Base-by-base conservation (phyloP, 2,329 filamentous ascomycete genomes). In the Colletotrichum camelliae region DNA sequence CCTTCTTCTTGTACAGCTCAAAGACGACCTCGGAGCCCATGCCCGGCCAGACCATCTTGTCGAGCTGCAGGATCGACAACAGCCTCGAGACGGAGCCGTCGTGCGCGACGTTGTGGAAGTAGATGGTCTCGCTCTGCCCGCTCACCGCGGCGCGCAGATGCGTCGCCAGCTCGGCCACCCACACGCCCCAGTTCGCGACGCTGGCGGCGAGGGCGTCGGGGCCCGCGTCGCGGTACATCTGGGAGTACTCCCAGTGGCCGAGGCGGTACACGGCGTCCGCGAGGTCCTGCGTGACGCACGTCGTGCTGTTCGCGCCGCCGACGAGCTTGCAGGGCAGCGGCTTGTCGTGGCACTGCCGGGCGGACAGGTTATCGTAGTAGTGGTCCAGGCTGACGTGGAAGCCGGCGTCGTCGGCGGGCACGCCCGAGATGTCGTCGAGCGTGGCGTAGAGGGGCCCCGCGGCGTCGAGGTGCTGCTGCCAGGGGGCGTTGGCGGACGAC, bases 361-460 rank as follows among this genome's bases (percentile, higher is more conserved):
- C 93, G 0, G 94, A 95, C 2, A 97, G 89, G 80, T 96, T 97
- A 82, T 97, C 95, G 80, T 93, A 97, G 85, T 97, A 97, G 83
- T 96, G 95, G 81, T 97, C 95, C 79, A 94, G 93, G 69, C 89
- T 93, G 55, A 84, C 88, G 80, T 96, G 94, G 87, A 95, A 97
- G 5, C 88, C 93, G 1, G 81, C 80, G 75, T 92, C 89, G 39
- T 83, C 83, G 0, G 87, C 77, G 1, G 88, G 81, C 1, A 97
- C 90, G 35, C 93, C 93, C 0, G 93, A 95, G 61, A 96, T 89
- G 57, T 85, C 82, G 80, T 97, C 95, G 0, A 97, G 89, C 0
- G 83, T 83, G 7, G 83, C 80, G 81, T 91, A 94, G 1, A 97
- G 85, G 0, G 84, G 78, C 4, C 83, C 81, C 0, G 93, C 88